These are phyloP conservation scores for Peterozyma toletana DNA, from an alignment of 805 yeast genomes.

Conservation along the genomic window DNA sequence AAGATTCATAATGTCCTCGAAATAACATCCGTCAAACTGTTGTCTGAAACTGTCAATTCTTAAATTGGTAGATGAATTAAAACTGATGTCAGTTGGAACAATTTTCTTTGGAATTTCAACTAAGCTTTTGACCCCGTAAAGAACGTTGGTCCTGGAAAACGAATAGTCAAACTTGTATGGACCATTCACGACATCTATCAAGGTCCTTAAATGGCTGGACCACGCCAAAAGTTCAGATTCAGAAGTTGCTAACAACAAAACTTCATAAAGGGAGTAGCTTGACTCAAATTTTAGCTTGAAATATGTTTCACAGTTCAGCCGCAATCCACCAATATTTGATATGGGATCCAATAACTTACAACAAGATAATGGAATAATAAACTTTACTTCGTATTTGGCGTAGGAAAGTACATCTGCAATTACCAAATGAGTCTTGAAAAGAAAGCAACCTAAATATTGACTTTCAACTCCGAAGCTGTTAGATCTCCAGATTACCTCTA, in stretches of 20 bases:
- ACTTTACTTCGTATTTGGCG: conserved; percentile 26
- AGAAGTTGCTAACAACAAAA: conserved; percentile 27
- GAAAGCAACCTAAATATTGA: conserved; percentile 25
- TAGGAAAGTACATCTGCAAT: conserved; percentile 20
- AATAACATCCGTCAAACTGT: conserved; percentile 16
- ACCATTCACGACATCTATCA: conserved; percentile 22
- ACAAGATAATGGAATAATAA: conserved; percentile 40
- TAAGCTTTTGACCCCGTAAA: conserved; percentile 4
- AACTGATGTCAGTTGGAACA: conserved; percentile 14
- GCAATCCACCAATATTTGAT: conserved; percentile 21
- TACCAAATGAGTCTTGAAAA: conserved; percentile 46
- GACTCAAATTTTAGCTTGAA: conserved; percentile 43
- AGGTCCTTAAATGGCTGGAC: conserved; percentile 25
- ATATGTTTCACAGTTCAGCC: conserved; percentile 17
- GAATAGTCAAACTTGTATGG: conserved; percentile 23
- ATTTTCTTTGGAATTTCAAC: conserved; percentile 11
- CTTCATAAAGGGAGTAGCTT: conserved; percentile 33
- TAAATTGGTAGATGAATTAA: conserved; percentile 10
- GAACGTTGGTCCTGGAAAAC: conserved; percentile 14
- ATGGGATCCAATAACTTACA: conserved; percentile 17
- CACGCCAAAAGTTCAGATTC: conserved; percentile 22
- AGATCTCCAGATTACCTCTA: conserved; percentile 31
- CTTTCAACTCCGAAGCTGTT: conserved; percentile 9
- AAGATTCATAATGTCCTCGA: conserved; percentile 17
- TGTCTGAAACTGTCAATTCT: conserved; percentile 4